Evolutionary conservation across 768 basidiomycete genomes (phyloP).

Genomic region (Tephrocybe sp.): DNA sequence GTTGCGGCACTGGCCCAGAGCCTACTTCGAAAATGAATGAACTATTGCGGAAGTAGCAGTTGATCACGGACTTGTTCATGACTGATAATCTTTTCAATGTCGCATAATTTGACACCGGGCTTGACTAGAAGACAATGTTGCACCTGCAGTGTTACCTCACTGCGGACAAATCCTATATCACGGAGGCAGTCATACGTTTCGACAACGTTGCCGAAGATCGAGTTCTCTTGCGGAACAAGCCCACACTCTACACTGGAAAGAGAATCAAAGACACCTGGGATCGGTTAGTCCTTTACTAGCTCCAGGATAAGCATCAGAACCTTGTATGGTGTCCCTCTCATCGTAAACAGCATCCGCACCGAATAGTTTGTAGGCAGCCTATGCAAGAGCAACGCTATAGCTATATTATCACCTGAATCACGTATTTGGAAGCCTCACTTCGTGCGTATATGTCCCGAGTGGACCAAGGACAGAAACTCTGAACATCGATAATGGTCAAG

Average conservation of each 20-base stretch:
- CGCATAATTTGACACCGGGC: conserved; percentile 51
- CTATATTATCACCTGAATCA: background rate
- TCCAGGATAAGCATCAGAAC: background rate
- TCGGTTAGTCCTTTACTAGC: background rate
- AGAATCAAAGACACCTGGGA: conserved; percentile 57
- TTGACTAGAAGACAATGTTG: conserved; percentile 72
- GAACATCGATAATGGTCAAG: conserved; percentile 5
- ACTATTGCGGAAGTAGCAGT: conserved; percentile 1
- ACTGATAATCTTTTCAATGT: conserved; percentile 64
- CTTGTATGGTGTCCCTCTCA: conserved; percentile 33
- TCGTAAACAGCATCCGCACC: conserved; percentile 31
- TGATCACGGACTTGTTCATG: conserved; percentile 70
- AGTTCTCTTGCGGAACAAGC: conserved; percentile 82
- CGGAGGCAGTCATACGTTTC: conserved; percentile 75
- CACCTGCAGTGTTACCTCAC: conserved; percentile 58
- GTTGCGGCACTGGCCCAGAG: conserved; percentile 73
- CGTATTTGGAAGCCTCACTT: conserved; percentile 22
- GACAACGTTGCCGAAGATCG: conserved; percentile 68
- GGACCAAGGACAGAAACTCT: conserved; percentile 64
- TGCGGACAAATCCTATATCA: conserved; percentile 51
- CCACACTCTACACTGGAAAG: conserved; percentile 48
- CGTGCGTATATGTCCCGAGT: conserved; percentile 71
- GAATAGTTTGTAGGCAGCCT: conserved; percentile 44
- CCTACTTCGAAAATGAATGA: conserved; percentile 39
- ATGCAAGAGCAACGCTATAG: too few species aligned